Percentiles rank a stretch among this genome's conserved stretches.
Conservation (phyloP, 1,284 basidiomycete genomes). For the Marasmius oreades region DNA sequence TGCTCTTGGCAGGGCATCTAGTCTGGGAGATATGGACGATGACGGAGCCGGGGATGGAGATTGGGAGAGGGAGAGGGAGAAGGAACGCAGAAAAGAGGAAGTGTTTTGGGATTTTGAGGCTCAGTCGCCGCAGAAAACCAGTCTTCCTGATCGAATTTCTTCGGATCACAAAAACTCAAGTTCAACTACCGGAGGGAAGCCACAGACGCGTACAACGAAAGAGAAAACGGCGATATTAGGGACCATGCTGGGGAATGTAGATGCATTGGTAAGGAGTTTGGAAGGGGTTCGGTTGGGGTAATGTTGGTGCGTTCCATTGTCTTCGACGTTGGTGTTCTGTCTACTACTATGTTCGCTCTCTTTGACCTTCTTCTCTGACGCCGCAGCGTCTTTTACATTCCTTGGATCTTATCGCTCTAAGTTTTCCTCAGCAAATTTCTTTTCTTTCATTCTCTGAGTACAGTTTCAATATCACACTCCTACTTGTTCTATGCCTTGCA, state of each 20-base stretch:
- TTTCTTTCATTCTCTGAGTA: no score
- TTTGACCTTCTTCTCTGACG: no score
- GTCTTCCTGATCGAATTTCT: constrained; percentile 3
- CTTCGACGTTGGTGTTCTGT: constrained; percentile 7
- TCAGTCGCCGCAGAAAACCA: neutral
- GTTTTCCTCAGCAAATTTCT: no score
- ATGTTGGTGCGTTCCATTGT: neutral
- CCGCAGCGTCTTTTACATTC: no score
- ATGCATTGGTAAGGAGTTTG: constrained; percentile 57
- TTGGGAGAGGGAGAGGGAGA: neutral
- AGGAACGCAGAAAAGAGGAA: neutral
- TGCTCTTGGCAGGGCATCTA: constrained; percentile 5
- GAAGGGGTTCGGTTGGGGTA: constrained; percentile 61
- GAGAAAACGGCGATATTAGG: constrained; percentile 83
- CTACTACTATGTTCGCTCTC: neutral
- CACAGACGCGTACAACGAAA: constrained; percentile 57
- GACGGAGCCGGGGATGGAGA: neutral
- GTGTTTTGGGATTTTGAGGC: neutral
- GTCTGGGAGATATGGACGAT: neutral
- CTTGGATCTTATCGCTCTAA: no score
- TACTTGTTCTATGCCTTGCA: no score
- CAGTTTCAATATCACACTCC: no score
- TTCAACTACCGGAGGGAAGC: neutral
- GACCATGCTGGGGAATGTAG: constrained; percentile 83
- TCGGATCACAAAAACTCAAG: constrained; percentile 16